Conservation (phyloP, 208 protist genomes). For the Leishmania guyanensis region DNA sequence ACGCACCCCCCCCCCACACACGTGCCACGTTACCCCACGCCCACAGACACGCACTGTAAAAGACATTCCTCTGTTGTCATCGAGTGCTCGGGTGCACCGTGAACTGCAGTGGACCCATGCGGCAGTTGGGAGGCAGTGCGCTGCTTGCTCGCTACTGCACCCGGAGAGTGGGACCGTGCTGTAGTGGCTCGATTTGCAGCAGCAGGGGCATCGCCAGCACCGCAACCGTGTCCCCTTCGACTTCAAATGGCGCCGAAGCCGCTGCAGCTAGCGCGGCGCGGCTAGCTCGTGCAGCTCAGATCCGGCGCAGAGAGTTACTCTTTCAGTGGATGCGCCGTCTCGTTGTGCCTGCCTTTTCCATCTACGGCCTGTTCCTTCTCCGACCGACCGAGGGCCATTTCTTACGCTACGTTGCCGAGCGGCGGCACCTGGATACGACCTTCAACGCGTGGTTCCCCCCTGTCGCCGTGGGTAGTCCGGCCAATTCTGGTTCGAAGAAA, state of each 20-base stretch:
- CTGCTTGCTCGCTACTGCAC: background rate
- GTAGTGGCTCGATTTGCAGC: background rate
- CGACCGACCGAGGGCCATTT: constrained; percentile 82
- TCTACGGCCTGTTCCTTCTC: constrained; percentile 61
- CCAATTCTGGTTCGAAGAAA: background rate
- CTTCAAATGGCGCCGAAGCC: background rate
- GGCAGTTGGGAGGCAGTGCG: background rate
- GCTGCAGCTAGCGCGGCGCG: background rate
- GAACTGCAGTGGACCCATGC: background rate
- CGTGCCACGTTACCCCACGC: background rate
- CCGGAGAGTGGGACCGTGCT: background rate
- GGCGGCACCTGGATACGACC: constrained; percentile 53
- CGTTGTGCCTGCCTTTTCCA: constrained; percentile 55
- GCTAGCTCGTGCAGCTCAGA: constrained; percentile 35
- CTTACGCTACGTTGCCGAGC: constrained; percentile 71
- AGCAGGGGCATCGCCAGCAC: background rate
- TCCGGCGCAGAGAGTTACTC: constrained; percentile 42
- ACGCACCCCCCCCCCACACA: background rate
- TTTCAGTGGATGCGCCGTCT: constrained; percentile 61
- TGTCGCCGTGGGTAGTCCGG: constrained; percentile 6
- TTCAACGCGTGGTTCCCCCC: constrained; percentile 73
- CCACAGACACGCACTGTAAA: background rate
- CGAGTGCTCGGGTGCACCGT: background rate
- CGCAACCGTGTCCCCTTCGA: background rate
- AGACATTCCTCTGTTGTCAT: background rate